These are phyloP conservation scores for Verticillium zaregamsianum DNA, from an alignment of 2,329 filamentous ascomycete species.

Conservation along the genomic window DNA sequence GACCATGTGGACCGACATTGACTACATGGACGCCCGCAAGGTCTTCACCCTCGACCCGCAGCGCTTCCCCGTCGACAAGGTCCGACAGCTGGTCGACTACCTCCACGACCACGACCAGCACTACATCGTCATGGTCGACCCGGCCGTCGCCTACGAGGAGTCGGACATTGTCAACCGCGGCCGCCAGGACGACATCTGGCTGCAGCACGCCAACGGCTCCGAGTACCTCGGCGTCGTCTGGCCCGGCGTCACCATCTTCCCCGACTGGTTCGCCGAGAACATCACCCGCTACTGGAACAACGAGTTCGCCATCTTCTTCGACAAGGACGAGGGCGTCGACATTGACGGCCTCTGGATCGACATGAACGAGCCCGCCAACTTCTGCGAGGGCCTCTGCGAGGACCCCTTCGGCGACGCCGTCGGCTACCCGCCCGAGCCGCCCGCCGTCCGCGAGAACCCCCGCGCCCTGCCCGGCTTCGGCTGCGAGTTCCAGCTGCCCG, in stretches of 20 bases:
- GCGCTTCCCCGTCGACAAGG: constrained; percentile 52
- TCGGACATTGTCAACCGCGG: constrained; percentile 62
- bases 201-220: constrained; percentile 48
- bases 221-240: constrained; percentile 66
- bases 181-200: constrained; percentile 32
- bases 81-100: constrained; percentile 54
- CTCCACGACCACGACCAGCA: constrained; percentile 63
- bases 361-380: constrained; percentile 57
- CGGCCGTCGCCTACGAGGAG: constrained; percentile 56
- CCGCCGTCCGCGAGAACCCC: constrained; percentile 58
- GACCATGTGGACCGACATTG: constrained; percentile 53
- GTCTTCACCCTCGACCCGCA: constrained; percentile 59
- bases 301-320: constrained; percentile 63
- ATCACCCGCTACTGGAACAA: constrained; percentile 64
- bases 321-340: constrained; percentile 58
- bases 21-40: constrained; percentile 62
- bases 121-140: constrained; percentile 73
- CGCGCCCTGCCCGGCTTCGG: constrained; percentile 56
- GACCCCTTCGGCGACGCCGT: constrained; percentile 34
- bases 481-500: constrained; percentile 23
- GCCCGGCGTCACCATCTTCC: constrained; percentile 68
- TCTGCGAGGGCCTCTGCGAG: constrained; percentile 40
- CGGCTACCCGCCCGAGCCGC: constrained; percentile 56
- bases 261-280: constrained; percentile 70
- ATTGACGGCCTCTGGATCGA: constrained; percentile 56